These are phyloP conservation scores for Erigeron philadelphicus DNA, from an alignment of 140 eudicot genomes.

Conservation along the genomic window DNA sequence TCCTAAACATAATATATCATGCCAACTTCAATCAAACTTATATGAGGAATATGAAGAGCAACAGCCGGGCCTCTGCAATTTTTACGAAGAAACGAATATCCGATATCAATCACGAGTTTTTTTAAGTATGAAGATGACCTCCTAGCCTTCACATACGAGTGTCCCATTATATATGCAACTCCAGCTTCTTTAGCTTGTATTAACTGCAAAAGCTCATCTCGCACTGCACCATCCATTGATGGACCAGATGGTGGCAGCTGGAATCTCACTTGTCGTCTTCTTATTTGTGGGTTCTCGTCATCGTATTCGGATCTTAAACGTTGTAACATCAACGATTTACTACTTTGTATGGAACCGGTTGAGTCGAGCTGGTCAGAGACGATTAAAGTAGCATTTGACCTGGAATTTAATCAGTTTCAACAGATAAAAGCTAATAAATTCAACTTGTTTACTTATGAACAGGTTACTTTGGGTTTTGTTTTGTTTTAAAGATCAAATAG, in stretches of 20 bases:
- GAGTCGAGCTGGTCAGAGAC: slow-evolving; percentile 11
- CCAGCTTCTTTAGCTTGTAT: slow-evolving; percentile 87
- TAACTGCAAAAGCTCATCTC: slow-evolving; percentile 66
- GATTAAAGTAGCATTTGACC: slow-evolving; percentile 36
- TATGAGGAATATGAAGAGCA: slow-evolving; percentile 84
- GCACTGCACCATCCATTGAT: slow-evolving; percentile 50
- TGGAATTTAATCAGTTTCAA: slow-evolving; percentile 3
- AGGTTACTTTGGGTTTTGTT: no score
- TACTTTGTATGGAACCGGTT: slow-evolving; percentile 40
- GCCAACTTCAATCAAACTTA: slow-evolving; percentile 90
- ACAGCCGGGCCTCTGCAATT: slow-evolving; percentile 87
- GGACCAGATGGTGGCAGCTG: slow-evolving; percentile 49
- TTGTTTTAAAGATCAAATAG: no score
- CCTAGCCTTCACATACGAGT: slow-evolving; percentile 77
- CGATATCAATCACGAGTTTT: slow-evolving; percentile 65
- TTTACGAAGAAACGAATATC: slow-evolving; percentile 75
- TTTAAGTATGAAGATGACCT: slow-evolving; percentile 67
- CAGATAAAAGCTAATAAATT: neutral
- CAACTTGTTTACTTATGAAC: no score
- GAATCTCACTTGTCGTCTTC: slow-evolving; percentile 61
- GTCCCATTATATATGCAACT: slow-evolving; percentile 91
- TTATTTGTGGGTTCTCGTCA: slow-evolving; percentile 57
- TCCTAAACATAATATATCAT: slow-evolving; percentile 77
- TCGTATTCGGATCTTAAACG: slow-evolving; percentile 57
- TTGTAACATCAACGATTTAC: slow-evolving; percentile 65